A percentile compares a stretch with the other conserved stretches of the same genome.
phyloP scores from a whole-genome alignment of 2,329 filamentous ascomycete genomes.

The Penicillium janthinellum region DNA sequence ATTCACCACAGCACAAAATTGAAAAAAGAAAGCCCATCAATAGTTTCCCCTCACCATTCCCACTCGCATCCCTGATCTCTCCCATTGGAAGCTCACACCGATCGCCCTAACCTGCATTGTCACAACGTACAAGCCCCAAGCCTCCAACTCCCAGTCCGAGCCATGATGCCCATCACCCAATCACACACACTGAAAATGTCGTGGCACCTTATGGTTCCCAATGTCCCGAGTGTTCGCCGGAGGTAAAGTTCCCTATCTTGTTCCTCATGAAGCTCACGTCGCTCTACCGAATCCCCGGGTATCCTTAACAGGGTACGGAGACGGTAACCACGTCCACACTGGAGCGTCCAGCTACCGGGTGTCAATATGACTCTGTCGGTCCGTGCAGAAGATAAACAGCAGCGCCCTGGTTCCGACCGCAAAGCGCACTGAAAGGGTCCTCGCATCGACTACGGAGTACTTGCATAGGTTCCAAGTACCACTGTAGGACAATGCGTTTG shows the following conservation, averaged over 20 bases:
- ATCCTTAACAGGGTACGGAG: background rate
- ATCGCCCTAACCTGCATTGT: background rate
- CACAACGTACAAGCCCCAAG: background rate
- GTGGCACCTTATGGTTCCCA: background rate
- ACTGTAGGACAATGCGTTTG: no score
- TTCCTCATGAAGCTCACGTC: no score
- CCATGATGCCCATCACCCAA: background rate
- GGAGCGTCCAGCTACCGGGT: no score
- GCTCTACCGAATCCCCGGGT: no score
- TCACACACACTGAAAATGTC: background rate
- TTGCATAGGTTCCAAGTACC: no score
- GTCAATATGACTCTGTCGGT: no score
- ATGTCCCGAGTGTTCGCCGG: background rate
- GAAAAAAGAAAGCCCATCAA: background rate
- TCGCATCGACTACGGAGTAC: no score
- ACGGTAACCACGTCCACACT: no score
- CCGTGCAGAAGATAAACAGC: no score
- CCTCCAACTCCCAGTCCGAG: background rate
- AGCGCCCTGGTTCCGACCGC: no score
- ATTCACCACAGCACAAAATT: background rate
- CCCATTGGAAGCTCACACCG: conserved; percentile 9
- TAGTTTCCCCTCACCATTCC: background rate
- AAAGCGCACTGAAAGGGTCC: no score
- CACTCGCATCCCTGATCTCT: background rate
- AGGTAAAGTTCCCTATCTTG: background rate